Percentiles rank a stretch among this genome's conserved stretches.
Evolutionary conservation across 257 asterid species (phyloP).

Genomic region (Perilla frutescens): DNA sequence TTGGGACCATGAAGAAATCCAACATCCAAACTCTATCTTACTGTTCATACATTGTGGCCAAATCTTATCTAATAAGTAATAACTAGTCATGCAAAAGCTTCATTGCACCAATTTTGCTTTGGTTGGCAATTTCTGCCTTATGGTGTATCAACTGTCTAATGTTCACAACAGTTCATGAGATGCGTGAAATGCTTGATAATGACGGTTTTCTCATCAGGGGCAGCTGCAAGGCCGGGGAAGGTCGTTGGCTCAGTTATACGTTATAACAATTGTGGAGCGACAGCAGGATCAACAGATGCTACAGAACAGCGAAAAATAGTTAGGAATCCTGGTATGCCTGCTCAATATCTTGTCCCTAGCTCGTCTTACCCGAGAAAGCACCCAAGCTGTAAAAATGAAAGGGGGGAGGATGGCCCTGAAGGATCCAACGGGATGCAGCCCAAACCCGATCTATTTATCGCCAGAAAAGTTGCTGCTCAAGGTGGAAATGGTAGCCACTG

Average conservation of each 20-base stretch:
- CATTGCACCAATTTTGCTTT: neutral
- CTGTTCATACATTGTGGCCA: neutral
- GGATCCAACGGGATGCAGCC: constrained; percentile 52
- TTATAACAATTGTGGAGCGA: constrained; percentile 60
- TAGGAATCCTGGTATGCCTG: constrained; percentile 64
- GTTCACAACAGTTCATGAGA: neutral
- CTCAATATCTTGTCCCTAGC: constrained; percentile 62
- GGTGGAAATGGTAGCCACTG: constrained; percentile 50
- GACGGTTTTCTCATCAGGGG: constrained; percentile 51
- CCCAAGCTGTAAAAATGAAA: constrained; percentile 49
- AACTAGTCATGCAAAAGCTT: neutral
- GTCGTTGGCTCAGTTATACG: constrained; percentile 72
- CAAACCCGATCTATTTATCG: constrained; percentile 44
- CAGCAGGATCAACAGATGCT: constrained; percentile 58
- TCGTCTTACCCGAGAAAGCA: constrained; percentile 56
- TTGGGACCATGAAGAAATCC: neutral
- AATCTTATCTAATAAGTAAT: neutral
- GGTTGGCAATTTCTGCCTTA: neutral
- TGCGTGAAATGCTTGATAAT: neutral
- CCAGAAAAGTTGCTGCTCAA: constrained; percentile 52
- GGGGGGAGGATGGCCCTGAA: constrained; percentile 45
- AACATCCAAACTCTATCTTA: neutral
- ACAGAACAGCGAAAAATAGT: constrained; percentile 62
- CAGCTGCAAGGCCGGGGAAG: constrained; percentile 86
- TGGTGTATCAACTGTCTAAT: too few species aligned